Percentiles rank a stretch among this genome's conserved stretches.
Conservation (phyloP, 2,329 filamentous ascomycete genomes). For the Cercospora canescens region DNA sequence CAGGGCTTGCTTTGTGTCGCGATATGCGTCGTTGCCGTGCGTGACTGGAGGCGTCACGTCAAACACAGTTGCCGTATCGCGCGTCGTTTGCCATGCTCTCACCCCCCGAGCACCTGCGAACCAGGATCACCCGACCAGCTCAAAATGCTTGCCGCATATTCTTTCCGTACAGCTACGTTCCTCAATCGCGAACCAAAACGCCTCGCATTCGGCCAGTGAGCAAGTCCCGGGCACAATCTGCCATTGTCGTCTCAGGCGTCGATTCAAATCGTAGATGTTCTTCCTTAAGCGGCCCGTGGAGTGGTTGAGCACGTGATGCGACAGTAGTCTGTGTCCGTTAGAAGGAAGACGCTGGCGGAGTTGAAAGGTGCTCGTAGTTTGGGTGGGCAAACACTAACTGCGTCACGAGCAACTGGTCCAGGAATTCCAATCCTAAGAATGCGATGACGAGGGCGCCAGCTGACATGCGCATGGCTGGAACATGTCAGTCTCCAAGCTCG, state of each 20-base stretch:
- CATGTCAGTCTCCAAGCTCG: not conserved
- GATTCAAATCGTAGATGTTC: not conserved
- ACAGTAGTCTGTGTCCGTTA: not conserved
- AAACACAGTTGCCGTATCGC: not conserved
- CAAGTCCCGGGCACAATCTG: constrained; percentile 6
- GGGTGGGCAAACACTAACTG: not conserved
- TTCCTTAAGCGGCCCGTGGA: constrained; percentile 2
- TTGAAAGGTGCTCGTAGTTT: not conserved
- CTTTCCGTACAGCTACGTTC: not conserved
- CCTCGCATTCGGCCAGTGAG: constrained; percentile 3
- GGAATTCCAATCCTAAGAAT: constrained; percentile 3
- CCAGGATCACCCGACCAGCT: constrained; percentile 3
- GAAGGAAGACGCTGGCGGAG: not conserved
- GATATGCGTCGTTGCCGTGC: not conserved
- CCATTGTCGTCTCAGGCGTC: not conserved
- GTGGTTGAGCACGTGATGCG: constrained; percentile 5
- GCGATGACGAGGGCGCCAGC: constrained; percentile 7
- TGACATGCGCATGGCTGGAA: constrained; percentile 3
- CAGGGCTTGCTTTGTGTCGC: not conserved
- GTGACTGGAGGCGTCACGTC: no score
- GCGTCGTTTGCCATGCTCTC: not conserved
- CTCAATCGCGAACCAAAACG: constrained; percentile 8
- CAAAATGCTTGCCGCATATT: not conserved
- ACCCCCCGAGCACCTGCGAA: not conserved
- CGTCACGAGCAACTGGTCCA: constrained; percentile 4